Evolutionary conservation across 306 rosid species (phyloP).

Genomic region (Rubus parviflorus): DNA sequence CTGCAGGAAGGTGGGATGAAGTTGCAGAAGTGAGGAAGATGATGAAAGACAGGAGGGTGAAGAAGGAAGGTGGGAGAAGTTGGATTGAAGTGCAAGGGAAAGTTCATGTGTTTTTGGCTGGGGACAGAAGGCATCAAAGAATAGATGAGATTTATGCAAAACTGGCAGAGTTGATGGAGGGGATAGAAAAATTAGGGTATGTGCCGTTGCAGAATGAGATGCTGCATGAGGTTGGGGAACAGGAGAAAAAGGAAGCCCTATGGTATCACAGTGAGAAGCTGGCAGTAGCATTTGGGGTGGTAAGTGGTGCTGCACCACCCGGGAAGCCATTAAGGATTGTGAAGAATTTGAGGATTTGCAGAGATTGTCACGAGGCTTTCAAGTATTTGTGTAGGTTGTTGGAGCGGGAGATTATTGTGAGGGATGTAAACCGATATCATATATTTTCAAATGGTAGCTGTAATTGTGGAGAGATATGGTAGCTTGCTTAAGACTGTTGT

Average conservation of each 20-base stretch:
- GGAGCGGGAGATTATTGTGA: constrained; percentile 75
- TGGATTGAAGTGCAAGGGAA: constrained; percentile 86
- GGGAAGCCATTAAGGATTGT: constrained; percentile 75
- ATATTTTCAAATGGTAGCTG: constrained; percentile 64
- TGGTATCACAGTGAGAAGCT: constrained; percentile 87
- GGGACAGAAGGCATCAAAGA: constrained; percentile 72
- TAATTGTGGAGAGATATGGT: constrained; percentile 74
- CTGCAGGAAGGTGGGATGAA: constrained; percentile 75
- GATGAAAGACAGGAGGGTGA: constrained; percentile 67
- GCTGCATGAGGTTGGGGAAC: constrained; percentile 65
- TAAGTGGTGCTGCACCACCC: constrained; percentile 56
- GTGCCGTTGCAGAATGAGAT: constrained; percentile 67
- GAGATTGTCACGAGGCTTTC: constrained; percentile 74
- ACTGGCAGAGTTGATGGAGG: constrained; percentile 54
- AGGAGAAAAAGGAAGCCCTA: constrained; percentile 67
- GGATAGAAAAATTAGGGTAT: constrained; percentile 71
- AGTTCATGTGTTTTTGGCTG: constrained; percentile 73
- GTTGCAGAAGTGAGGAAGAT: constrained; percentile 74
- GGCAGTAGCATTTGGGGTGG: constrained; percentile 76
- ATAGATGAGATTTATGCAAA: constrained; percentile 54
- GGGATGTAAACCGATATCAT: constrained; percentile 84
- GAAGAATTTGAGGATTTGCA: constrained; percentile 90
- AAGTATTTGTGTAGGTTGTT: constrained; percentile 63
- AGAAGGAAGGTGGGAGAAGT: constrained; percentile 78
- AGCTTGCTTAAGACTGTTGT: constrained; percentile 7